phyloP scores from a whole-genome alignment of 768 basidiomycete species.

The Phallus indusiatus region DNA sequence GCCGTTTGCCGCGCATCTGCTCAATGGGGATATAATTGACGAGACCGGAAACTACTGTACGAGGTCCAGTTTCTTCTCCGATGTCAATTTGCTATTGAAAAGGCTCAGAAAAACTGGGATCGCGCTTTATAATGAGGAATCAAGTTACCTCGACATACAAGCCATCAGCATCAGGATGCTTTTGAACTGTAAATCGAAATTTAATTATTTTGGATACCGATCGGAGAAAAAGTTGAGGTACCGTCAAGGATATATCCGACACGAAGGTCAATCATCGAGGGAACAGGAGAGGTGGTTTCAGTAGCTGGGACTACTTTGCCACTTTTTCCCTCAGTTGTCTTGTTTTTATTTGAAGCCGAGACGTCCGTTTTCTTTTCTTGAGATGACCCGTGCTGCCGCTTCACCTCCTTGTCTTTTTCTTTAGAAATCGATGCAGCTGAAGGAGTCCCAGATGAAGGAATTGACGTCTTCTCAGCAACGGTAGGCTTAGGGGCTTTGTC shows the following conservation, averaged over 20 bases:
- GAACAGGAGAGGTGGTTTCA: constrained; percentile 75
- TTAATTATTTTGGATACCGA: neutral
- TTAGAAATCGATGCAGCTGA: neutral
- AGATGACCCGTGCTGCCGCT: constrained; percentile 24
- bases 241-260: constrained; percentile 90
- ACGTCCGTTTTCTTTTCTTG: constrained; percentile 35
- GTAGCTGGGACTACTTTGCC: constrained; percentile 21
- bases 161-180: constrained; percentile 95
- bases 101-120: neutral
- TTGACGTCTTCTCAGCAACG: constrained; percentile 3
- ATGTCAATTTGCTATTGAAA: constrained; percentile 78
- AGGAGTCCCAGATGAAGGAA: neutral
- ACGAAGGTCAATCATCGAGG: constrained; percentile 95
- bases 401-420: constrained; percentile 22
- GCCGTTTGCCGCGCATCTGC: constrained; percentile 74
- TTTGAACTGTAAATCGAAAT: constrained; percentile 52
- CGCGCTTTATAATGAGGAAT: neutral
- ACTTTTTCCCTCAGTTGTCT: constrained; percentile 21
- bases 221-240: constrained; percentile 22
- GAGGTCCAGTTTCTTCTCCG: constrained; percentile 88
- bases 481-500: constrained; percentile 36
- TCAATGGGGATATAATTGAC: constrained; percentile 97
- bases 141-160: constrained; percentile 81
- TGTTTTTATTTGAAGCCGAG: constrained; percentile 20
- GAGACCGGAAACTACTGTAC: constrained; percentile 94